A percentile compares a stretch with the other conserved stretches of the same genome.
phyloP scores from a whole-genome alignment of 2,329 filamentous ascomycete species.

The Cladosporium sp. region DNA sequence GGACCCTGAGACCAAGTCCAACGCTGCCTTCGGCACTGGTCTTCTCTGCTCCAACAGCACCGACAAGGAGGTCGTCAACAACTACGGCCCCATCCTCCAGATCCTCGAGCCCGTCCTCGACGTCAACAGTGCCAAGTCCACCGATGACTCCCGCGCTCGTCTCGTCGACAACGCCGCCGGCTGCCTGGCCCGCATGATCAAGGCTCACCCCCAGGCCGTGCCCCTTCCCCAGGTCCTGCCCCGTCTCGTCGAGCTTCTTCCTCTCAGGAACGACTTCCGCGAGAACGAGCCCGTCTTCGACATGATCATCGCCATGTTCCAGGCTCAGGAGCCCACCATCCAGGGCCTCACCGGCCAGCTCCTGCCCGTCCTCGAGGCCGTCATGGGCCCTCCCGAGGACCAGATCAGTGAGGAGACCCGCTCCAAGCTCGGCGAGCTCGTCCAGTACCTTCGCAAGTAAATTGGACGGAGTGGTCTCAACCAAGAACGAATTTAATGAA shows the following conservation, averaged over 20 bases:
- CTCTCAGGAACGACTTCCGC: constrained; percentile 89
- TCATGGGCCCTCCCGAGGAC: constrained; percentile 69
- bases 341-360: constrained; percentile 69
- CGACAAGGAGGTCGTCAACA: constrained; percentile 71
- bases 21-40: constrained; percentile 88
- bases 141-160: constrained; percentile 71
- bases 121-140: constrained; percentile 21
- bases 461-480: neutral
- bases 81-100: constrained; percentile 73
- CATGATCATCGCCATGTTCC: constrained; percentile 85
- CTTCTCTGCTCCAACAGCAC: constrained; percentile 80
- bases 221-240: constrained; percentile 82
- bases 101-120: constrained; percentile 85
- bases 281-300: constrained; percentile 94
- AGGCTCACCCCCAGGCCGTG: constrained; percentile 78
- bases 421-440: constrained; percentile 64
- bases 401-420: constrained; percentile 74
- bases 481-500: constrained; percentile 4
- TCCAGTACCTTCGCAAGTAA: constrained; percentile 16
- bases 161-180: constrained; percentile 92
- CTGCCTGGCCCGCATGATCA: constrained; percentile 88
- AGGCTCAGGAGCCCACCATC: constrained; percentile 67
- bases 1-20: constrained; percentile 89
- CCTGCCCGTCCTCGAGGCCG: constrained; percentile 70
- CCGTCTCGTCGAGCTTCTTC: constrained; percentile 73